Base-by-base conservation (phyloP, 2,329 filamentous ascomycete species). In the Paramyrothecium roridum region DNA sequence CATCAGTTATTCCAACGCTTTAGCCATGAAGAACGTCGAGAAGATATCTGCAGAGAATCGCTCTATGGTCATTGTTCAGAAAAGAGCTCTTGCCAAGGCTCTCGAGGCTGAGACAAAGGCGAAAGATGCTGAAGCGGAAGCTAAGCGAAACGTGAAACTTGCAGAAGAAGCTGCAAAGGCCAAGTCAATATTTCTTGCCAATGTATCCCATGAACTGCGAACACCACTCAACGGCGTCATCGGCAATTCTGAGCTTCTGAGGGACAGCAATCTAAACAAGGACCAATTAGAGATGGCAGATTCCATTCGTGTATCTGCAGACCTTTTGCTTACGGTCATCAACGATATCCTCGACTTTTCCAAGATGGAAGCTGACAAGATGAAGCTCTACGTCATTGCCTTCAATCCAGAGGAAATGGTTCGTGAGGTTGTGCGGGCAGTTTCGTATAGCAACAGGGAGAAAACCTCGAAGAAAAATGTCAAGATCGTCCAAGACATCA, bases 331-430 rank as follows among this genome's bases (percentile, higher is more conserved):
- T 23, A 95, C 92, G 0, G 91, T 97, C 50, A 97, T 97, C 74
- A 97, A 97, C 67, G 93, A 98, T 67, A 96, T 97, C 53, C 79
- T 97, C 4, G 93, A 98, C 72, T 96, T 96, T 68, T 96, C 92
- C 26, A 96, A 96, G 71, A 91, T 95, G 76, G 91, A 96, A 69
- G 91, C 89, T 3, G 90, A 93, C 63, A 88, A 91, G 69, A 87
- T 96, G 76, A 91, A 95, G 68, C 82, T 93, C 1, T 90, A 90
- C 67, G 81, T 87, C 56, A 86, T 86, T 54, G 83, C 84, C 8
- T 88, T 88, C 71, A 87, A 86, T 60, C 83, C 85, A 0, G 80
- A 83, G 61, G 84, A 87, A 65, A 86, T 87, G 81, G 80, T 88
- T 40, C 79, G 82, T 3, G 85, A 88, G 65, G 84, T 88, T 12